Evolutionary conservation across 345 rosid species (phyloP).

Genomic region (Angophora floribunda): DNA sequence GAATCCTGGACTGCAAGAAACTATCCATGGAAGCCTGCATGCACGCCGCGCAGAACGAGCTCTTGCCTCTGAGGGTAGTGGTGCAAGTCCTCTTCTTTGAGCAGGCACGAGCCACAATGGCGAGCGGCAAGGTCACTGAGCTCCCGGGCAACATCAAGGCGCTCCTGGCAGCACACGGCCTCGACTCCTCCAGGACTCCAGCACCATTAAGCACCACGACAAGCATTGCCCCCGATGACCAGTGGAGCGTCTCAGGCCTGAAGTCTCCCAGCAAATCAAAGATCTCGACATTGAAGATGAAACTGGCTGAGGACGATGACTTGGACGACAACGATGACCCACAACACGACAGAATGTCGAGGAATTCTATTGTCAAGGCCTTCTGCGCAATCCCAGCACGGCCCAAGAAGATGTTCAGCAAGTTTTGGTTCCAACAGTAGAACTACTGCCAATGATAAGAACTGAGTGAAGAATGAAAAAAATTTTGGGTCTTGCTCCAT

Average conservation of each 20-base stretch:
- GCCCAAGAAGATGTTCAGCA: slow-evolving; percentile 38
- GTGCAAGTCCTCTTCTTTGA: slow-evolving; percentile 96
- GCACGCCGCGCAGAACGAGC: slow-evolving; percentile 96
- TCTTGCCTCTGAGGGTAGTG: slow-evolving; percentile 83
- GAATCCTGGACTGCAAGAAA: slow-evolving; percentile 87
- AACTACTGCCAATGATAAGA: slow-evolving; percentile 2
- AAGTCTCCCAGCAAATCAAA: slow-evolving; percentile 57
- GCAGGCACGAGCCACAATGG: slow-evolving; percentile 75
- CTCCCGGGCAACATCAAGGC: slow-evolving; percentile 88
- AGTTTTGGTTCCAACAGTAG: slow-evolving; percentile 29
- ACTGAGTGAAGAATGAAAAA: not conserved
- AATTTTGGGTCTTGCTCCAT: not conserved
- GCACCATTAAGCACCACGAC: slow-evolving; percentile 60
- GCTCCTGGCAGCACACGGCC: slow-evolving; percentile 57
- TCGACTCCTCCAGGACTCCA: slow-evolving; percentile 65
- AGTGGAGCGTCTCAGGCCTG: slow-evolving; percentile 94
- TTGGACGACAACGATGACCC: slow-evolving; percentile 38
- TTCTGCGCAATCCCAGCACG: slow-evolving; percentile 68
- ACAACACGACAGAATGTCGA: slow-evolving; percentile 49
- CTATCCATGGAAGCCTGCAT: slow-evolving; percentile 93
- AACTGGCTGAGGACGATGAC: slow-evolving; percentile 71
- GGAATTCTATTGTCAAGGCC: slow-evolving; percentile 52
- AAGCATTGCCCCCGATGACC: slow-evolving; percentile 62
- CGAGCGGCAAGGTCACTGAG: slow-evolving; percentile 58
- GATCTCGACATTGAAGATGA: slow-evolving; percentile 70